Conservation (phyloP, 345 rosid species). For the Euclidium syriacum region DNA sequence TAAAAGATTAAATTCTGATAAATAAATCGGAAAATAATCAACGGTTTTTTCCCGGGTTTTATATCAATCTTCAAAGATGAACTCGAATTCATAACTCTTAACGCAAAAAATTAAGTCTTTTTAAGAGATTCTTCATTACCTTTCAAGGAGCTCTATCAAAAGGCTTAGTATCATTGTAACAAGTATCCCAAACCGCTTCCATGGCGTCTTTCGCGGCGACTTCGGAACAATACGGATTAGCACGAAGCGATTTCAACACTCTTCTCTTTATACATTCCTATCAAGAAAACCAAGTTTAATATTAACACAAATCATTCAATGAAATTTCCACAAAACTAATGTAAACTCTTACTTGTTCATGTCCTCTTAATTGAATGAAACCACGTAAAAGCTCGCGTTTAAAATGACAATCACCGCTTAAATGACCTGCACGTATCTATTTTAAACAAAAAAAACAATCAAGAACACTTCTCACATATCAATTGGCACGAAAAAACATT, state of each 20-base stretch:
- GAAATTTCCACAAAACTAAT: background rate
- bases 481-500: background rate
- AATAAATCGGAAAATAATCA: background rate
- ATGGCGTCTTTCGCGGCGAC: constrained; percentile 76
- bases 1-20: background rate
- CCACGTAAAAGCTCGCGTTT: constrained; percentile 81
- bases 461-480: background rate
- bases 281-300: background rate
- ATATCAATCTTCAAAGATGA: constrained; percentile 17
- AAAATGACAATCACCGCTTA: constrained; percentile 93
- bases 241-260: constrained; percentile 61
- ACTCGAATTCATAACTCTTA: background rate
- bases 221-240: constrained; percentile 77
- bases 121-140: background rate
- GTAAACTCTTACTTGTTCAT: constrained; percentile 70
- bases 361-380: constrained; percentile 70
- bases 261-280: constrained; percentile 96
- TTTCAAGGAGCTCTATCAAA: constrained; percentile 95
- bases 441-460: background rate
- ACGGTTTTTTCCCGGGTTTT: constrained; percentile 1
- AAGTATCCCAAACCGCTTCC: constrained; percentile 93
- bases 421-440: constrained; percentile 89
- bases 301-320: background rate
- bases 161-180: constrained; percentile 92
- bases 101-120: background rate